A percentile compares a stretch with the other conserved stretches of the same genome.
Evolutionary conservation across 2,329 filamentous ascomycete species (phyloP).

Genomic region (Colletotrichum sp.): DNA sequence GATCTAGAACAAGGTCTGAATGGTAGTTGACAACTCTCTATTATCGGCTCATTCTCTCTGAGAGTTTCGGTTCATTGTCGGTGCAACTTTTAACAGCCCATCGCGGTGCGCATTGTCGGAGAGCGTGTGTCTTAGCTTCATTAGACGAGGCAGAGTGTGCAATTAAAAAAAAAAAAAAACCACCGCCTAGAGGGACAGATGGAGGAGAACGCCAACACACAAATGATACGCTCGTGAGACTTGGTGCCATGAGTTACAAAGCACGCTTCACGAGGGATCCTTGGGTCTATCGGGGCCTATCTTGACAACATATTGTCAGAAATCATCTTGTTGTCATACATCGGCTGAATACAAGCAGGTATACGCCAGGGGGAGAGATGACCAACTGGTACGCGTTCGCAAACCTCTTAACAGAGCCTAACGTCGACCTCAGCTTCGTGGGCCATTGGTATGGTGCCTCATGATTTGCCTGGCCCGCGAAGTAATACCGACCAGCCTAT

Average conservation of each 20-base stretch:
- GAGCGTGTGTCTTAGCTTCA: not conserved
- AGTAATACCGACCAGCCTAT: no score
- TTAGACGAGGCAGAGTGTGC: not conserved
- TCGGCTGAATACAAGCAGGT: not conserved
- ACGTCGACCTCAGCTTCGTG: not conserved
- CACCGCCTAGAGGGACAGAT: no score
- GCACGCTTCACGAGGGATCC: not conserved
- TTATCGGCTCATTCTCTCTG: not conserved
- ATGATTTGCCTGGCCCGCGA: no score
- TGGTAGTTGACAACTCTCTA: rapidly evolving
- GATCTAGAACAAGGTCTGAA: not conserved
- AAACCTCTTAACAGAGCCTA: no score
- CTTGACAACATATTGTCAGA: not conserved
- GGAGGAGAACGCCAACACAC: not conserved
- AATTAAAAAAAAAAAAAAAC: no score
- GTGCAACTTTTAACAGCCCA: not conserved
- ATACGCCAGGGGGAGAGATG: no score
- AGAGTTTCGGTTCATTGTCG: not conserved
- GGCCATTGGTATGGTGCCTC: no score
- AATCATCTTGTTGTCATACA: rapidly evolving
- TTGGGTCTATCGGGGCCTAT: not conserved
- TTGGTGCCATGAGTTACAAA: not conserved
- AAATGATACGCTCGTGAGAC: not conserved
- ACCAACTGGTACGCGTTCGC: no score
- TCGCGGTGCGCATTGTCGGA: no score